A percentile compares a stretch with the other conserved stretches of the same genome.
These are phyloP conservation scores for Myxozyma geophila DNA, from an alignment of 805 yeast genomes.

Conservation along the genomic window DNA sequence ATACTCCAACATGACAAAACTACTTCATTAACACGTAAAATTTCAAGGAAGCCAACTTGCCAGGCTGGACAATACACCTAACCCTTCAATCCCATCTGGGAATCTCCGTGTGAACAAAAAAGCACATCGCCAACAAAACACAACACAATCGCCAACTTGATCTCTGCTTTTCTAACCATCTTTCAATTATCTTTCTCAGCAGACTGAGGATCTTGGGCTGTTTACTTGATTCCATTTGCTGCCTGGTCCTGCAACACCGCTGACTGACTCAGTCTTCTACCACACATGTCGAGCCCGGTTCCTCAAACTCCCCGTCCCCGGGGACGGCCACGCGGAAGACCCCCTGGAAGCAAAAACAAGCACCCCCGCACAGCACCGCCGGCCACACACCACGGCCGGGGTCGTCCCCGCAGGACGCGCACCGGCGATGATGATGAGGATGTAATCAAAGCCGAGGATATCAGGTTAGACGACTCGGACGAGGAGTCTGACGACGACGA, in stretches of 20 bases:
- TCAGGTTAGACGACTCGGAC: constrained; percentile 24
- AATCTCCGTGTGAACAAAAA: too few species aligned
- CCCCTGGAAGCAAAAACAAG: constrained; percentile 44
- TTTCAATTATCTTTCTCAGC: too few species aligned
- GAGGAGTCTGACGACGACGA: constrained; percentile 21
- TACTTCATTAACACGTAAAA: too few species aligned
- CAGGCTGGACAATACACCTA: too few species aligned
- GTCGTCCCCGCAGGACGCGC: constrained; percentile 33
- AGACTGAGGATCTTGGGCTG: too few species aligned
- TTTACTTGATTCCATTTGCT: background rate
- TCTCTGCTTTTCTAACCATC: too few species aligned
- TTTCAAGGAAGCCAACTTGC: too few species aligned
- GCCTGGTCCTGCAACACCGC: background rate
- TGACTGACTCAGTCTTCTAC: too few species aligned
- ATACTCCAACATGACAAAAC: too few species aligned
- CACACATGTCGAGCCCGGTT: constrained; percentile 14
- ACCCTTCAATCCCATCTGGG: too few species aligned
- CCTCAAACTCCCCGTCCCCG: constrained; percentile 33
- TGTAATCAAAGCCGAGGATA: constrained; percentile 30
- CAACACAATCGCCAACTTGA: too few species aligned
- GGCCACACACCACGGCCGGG: constrained; percentile 9
- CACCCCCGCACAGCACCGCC: constrained; percentile 31
- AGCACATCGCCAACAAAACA: too few species aligned
- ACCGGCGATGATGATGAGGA: constrained; percentile 29
- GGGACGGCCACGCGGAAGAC: constrained; percentile 45